A percentile compares a stretch with the other conserved stretches of the same genome.
Evolutionary conservation across 2,329 filamentous ascomycete species (phyloP).

Genomic region (Akanthomyces uredinophilus): DNA sequence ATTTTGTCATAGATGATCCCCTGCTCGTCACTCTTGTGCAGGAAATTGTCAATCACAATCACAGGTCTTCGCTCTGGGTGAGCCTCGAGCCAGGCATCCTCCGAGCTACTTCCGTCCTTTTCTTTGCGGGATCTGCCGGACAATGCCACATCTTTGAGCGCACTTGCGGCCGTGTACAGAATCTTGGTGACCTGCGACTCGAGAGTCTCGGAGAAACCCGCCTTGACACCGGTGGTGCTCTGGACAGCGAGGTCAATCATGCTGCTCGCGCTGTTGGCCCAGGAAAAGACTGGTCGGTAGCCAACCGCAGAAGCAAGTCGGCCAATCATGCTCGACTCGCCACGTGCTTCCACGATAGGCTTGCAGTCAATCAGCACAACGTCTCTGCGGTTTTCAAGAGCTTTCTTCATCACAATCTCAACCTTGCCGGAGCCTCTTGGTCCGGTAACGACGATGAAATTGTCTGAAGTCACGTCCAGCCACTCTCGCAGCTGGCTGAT

Average conservation of each 20-base stretch:
- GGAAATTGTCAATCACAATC: conserved; percentile 86
- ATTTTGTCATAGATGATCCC: conserved; percentile 70
- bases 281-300: conserved; percentile 89
- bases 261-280: conserved; percentile 92
- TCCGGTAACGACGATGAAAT: conserved; percentile 90
- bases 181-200: conserved; percentile 89
- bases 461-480: conserved; percentile 83
- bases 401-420: conserved; percentile 81
- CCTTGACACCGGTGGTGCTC: conserved; percentile 88
- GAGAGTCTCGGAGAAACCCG: conserved; percentile 87
- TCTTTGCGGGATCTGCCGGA: conserved; percentile 65
- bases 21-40: conserved; percentile 67
- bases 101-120: conserved; percentile 64
- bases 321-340: conserved; percentile 79
- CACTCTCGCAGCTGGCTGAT: conserved; percentile 80
- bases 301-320: conserved; percentile 78
- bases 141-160: conserved; percentile 72
- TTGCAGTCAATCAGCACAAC: conserved; percentile 90
- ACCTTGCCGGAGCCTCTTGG: conserved; percentile 87
- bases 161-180: conserved; percentile 73
- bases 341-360: conserved; percentile 82
- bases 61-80: conserved; percentile 80
- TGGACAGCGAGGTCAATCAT: conserved; percentile 89
- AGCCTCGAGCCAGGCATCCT: conserved; percentile 84
- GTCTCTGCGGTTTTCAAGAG: conserved; percentile 68